These are phyloP conservation scores for Ceratocystis diversiconidia DNA, from an alignment of 2,329 filamentous ascomycete species.

Conservation along the genomic window DNA sequence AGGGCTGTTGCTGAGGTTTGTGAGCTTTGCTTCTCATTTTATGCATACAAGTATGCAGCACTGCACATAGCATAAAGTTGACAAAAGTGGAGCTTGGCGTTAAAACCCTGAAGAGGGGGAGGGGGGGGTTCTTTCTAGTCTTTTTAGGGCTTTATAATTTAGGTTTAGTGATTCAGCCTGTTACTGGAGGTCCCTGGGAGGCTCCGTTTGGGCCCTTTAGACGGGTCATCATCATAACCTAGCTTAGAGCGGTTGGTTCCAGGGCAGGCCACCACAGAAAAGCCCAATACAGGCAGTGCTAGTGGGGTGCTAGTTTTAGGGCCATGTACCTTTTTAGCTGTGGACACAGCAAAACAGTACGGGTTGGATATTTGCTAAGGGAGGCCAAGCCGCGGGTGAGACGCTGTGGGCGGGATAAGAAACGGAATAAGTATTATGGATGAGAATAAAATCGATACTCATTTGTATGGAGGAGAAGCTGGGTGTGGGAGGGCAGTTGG, in stretches of 20 bases:
- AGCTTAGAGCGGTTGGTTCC: background rate
- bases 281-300: background rate
- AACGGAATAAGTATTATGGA: too few species aligned
- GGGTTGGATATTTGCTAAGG: background rate
- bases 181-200: background rate
- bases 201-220: background rate
- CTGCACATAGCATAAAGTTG: background rate
- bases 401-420: too few species aligned
- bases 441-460: too few species aligned
- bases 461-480: too few species aligned
- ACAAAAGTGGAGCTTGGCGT: background rate
- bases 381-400: background rate
- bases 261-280: background rate
- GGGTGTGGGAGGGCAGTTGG: background rate
- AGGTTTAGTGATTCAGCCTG: background rate
- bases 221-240: background rate
- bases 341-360: background rate
- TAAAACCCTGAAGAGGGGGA: background rate
- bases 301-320: background rate
- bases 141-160: background rate
- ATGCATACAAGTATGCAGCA: background rate
- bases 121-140: background rate
- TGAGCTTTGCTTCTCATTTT: background rate
- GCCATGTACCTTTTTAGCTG: background rate
- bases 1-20: background rate